A percentile compares a stretch with the other conserved stretches of the same genome.
Evolutionary conservation across 768 basidiomycete genomes (phyloP).

Genomic region (Phaeolepiota aurea): DNA sequence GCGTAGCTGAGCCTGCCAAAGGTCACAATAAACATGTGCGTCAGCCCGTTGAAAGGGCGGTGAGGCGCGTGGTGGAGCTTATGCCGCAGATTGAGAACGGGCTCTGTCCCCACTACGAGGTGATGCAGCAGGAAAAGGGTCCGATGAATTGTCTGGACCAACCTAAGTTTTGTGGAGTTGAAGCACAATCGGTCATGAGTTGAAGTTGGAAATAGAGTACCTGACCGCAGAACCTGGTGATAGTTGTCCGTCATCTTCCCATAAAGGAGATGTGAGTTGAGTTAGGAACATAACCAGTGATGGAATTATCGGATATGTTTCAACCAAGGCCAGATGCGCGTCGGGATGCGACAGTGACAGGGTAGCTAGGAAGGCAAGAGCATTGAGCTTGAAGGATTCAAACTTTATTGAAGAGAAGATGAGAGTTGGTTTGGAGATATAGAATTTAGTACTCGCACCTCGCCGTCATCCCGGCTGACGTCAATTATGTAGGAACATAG

Average conservation of each 20-base stretch:
- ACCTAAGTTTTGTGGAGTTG: no score
- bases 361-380: conserved; percentile 32
- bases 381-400: conserved; percentile 21
- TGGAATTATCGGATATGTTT: conserved; percentile 53
- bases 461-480: conserved; percentile 22
- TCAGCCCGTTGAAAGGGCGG: conserved; percentile 51
- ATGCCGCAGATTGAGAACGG: conserved; percentile 43
- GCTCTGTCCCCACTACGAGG: conserved; percentile 43
- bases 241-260: conserved; percentile 53
- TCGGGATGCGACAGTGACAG: conserved; percentile 32
- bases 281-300: conserved; percentile 52
- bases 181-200: no score
- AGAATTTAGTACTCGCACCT: conserved; percentile 23
- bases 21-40: conserved; percentile 67
- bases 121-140: conserved; percentile 54
- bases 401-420: conserved; percentile 5
- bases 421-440: background rate
- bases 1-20: conserved; percentile 71
- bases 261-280: conserved; percentile 46
- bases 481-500: conserved; percentile 43
- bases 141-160: conserved; percentile 41
- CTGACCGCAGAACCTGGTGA: conserved; percentile 9
- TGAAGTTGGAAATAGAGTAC: background rate
- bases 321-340: conserved; percentile 24
- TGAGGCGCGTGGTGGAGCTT: conserved; percentile 48